Evolutionary conservation across 495 filamentous ascomycete species (phyloP).

Genomic region (Penicillium alfredii): DNA sequence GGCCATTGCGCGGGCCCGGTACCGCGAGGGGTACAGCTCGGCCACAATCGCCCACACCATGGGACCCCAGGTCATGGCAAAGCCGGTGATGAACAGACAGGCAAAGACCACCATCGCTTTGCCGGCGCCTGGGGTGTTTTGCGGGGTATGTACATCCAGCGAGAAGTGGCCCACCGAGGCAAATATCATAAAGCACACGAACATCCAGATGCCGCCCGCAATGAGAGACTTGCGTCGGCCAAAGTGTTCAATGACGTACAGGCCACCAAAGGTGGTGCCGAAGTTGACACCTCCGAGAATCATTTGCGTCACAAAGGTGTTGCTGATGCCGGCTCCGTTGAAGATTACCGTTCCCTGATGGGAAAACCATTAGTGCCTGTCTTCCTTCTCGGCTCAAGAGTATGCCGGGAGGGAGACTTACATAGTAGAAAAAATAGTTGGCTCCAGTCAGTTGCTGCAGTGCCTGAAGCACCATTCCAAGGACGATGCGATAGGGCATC

Average conservation of each 20-base stretch:
- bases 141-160: constrained; percentile 47
- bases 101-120: constrained; percentile 68
- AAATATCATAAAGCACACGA: constrained; percentile 64
- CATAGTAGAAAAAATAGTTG: constrained; percentile 70
- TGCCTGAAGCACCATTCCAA: constrained; percentile 60
- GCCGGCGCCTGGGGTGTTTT: constrained; percentile 51
- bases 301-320: constrained; percentile 64
- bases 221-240: constrained; percentile 63
- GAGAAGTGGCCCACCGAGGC: constrained; percentile 59
- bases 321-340: constrained; percentile 56
- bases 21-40: constrained; percentile 72
- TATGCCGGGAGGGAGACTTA: constrained; percentile 22
- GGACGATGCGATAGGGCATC: constrained; percentile 61
- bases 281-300: constrained; percentile 72
- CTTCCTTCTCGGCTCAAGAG: too few relatives aligned
- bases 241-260: constrained; percentile 63
- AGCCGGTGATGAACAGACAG: constrained; percentile 53
- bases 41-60: constrained; percentile 77
- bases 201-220: constrained; percentile 62
- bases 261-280: constrained; percentile 58
- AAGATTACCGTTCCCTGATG: constrained; percentile 61
- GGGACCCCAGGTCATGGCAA: constrained; percentile 71
- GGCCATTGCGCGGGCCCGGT: constrained; percentile 69
- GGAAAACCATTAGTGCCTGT: constrained; percentile 42
- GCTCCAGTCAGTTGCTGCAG: constrained; percentile 35